Evolutionary conservation across 306 rosid species (phyloP).

Genomic region (Psophocarpus tetragonolobus): DNA sequence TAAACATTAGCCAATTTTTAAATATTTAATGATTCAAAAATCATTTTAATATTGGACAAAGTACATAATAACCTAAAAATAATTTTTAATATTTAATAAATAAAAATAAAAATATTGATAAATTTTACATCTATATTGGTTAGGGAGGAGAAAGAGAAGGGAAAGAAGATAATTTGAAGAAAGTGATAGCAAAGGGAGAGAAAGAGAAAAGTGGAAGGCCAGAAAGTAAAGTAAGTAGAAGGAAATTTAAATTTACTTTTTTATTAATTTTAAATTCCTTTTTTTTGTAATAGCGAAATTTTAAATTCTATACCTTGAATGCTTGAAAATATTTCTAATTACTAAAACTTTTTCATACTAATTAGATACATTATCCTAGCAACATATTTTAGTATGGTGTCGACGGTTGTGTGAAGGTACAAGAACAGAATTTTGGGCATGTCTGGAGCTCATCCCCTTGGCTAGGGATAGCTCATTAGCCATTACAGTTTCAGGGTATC

Average conservation of each 20-base stretch:
- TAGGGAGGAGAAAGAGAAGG: not conserved
- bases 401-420: not conserved
- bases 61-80: no score
- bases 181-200: not conserved
- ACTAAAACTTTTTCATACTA: not conserved
- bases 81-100: not conserved
- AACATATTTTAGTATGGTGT: not conserved
- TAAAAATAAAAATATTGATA: not conserved
- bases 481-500: not conserved
- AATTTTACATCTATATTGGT: no score
- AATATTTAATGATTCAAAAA: not conserved
- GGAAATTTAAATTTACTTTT: not conserved
- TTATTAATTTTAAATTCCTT: not conserved
- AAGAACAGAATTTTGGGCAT: constrained; percentile 3
- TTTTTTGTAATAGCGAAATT: no score
- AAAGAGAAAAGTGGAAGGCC: no score
- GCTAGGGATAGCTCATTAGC: not conserved
- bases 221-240: not conserved
- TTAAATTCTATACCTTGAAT: no score
- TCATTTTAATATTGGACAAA: not conserved
- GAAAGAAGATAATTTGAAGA: not conserved
- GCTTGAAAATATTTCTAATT: not conserved
- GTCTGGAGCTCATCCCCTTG: not conserved
- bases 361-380: not conserved
- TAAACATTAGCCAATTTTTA: not conserved